phyloP scores from a whole-genome alignment of 345 rosid species.

The Melaleuca quinquenervia region DNA sequence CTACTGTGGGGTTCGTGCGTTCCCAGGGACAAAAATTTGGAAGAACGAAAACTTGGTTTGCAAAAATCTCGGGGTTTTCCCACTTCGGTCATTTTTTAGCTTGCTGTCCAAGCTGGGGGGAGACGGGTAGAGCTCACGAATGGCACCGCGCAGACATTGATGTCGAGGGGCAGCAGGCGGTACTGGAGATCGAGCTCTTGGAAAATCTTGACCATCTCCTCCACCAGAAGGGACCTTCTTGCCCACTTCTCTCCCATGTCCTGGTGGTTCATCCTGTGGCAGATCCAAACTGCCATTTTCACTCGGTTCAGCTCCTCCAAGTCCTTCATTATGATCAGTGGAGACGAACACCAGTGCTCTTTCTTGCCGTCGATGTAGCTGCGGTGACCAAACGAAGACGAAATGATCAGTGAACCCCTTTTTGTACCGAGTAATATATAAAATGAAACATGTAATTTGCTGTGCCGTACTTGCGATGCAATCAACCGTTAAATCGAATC shows the following conservation, averaged over 20 bases:
- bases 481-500: background rate
- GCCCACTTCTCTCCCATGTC: constrained; percentile 50
- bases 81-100: background rate
- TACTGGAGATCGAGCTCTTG: constrained; percentile 63
- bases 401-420: background rate
- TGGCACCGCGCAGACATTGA: constrained; percentile 50
- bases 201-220: constrained; percentile 59
- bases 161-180: constrained; percentile 54
- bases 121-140: constrained; percentile 19
- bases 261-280: constrained; percentile 59
- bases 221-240: constrained; percentile 47
- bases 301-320: constrained; percentile 33
- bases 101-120: constrained; percentile 20
- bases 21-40: background rate
- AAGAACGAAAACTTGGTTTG: background rate
- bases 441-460: background rate
- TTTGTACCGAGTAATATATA: background rate
- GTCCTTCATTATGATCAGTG: constrained; percentile 41
- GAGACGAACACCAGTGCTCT: constrained; percentile 69
- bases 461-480: background rate
- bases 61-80: background rate
- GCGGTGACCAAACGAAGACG: background rate
- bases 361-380: constrained; percentile 56
- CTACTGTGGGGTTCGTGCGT: background rate
- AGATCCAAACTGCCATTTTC: constrained; percentile 53